A percentile compares a stretch with the other conserved stretches of the same genome.
phyloP scores from a whole-genome alignment of 169 alveolate genomes.

The Plasmodium fragile region DNA sequence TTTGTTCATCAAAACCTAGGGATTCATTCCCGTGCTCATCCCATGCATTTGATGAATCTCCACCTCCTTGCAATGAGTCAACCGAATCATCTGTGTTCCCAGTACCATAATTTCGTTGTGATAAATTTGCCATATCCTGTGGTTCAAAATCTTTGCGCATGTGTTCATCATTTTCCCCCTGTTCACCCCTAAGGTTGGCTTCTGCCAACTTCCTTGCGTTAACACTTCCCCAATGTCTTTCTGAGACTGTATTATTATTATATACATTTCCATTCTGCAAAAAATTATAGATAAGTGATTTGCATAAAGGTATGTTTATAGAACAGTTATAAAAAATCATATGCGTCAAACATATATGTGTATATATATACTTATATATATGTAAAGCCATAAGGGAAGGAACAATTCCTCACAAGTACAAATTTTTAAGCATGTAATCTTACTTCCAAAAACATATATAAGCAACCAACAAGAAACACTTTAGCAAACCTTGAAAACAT shows the following conservation, averaged over 20 bases:
- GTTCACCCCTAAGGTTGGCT: neutral
- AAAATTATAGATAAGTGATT: neutral
- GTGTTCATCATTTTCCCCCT: neutral
- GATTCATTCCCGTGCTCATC: neutral
- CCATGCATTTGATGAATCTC: neutral
- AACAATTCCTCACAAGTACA: neutral
- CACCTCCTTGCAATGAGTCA: neutral
- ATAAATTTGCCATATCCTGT: neutral
- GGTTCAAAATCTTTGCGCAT: neutral
- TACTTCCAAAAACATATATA: slow-evolving; percentile 3
- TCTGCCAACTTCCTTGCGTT: neutral
- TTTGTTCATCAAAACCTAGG: neutral
- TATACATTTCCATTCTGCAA: neutral
- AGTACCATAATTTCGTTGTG: neutral
- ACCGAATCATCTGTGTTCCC: neutral
- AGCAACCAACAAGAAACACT: neutral
- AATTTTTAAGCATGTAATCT: neutral
- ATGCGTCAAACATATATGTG: neutral
- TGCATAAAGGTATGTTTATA: neutral
- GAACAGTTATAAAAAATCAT: neutral
- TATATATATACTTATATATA: too few relatives aligned
- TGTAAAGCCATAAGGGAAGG: neutral
- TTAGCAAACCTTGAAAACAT: neutral
- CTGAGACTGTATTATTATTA: neutral
- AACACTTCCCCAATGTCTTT: neutral